A percentile compares a stretch with the other conserved stretches of the same genome.
phyloP scores from a whole-genome alignment of 306 rosid genomes.

The Castanea mollissima region DNA sequence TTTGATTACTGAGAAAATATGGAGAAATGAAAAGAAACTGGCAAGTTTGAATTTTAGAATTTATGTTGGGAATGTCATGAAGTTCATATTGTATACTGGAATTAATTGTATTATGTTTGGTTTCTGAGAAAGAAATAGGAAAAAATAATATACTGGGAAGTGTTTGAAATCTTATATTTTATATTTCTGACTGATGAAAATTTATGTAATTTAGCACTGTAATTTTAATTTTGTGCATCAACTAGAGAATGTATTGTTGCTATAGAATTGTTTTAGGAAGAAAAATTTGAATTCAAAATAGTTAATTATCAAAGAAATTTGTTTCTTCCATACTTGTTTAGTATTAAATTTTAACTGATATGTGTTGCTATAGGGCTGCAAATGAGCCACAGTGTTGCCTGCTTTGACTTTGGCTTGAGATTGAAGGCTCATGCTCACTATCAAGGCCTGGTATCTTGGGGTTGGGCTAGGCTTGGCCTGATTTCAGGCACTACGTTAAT shows the following conservation, averaged over 20 bases:
- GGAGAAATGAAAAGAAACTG: not conserved
- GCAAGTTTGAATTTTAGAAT: not conserved
- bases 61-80: not conserved
- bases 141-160: not conserved
- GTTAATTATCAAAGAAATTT: not conserved
- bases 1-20: not conserved
- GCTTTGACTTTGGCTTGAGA: not conserved
- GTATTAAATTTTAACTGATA: not conserved
- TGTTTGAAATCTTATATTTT: not conserved
- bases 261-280: not conserved
- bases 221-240: not conserved
- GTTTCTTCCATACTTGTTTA: not conserved
- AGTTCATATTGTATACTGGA: not conserved
- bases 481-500: not conserved
- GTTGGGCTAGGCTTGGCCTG: not conserved
- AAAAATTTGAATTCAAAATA: not conserved
- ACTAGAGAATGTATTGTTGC: not conserved
- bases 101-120: not conserved
- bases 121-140: not conserved
- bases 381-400: not conserved
- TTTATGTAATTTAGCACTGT: not conserved
- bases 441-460: not conserved
- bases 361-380: not conserved
- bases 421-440: conserved; percentile 1
- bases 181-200: not conserved